These are phyloP conservation scores for Primulina huaijiensis DNA, from an alignment of 257 asterid genomes.

Conservation along the genomic window DNA sequence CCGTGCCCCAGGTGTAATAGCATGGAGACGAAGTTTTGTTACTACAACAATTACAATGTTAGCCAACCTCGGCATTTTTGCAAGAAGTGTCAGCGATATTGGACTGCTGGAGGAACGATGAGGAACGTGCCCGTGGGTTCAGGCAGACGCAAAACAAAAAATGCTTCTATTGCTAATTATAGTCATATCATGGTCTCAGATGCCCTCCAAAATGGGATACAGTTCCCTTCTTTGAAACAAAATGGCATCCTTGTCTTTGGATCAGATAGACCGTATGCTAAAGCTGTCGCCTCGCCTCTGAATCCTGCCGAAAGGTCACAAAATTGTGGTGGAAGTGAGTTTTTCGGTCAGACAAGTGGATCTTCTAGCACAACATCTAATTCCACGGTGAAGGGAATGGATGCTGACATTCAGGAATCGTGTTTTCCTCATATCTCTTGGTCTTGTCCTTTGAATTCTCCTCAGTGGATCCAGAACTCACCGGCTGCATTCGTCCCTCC, in stretches of 20 bases:
- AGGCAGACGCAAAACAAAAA: slow-evolving; percentile 78
- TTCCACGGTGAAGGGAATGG: slow-evolving; percentile 5
- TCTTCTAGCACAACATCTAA: slow-evolving; percentile 18
- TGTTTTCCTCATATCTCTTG: not conserved
- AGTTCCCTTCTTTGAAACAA: slow-evolving; percentile 27
- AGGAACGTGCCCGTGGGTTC: slow-evolving; percentile 84
- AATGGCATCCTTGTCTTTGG: slow-evolving; percentile 49
- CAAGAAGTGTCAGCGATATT: slow-evolving; percentile 79
- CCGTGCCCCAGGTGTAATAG: slow-evolving; percentile 89
- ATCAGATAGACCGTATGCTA: slow-evolving; percentile 30
- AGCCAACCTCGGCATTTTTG: slow-evolving; percentile 86
- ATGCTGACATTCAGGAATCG: not conserved
- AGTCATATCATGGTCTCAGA: slow-evolving; percentile 36
- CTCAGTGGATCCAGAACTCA: not conserved
- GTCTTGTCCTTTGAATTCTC: not conserved
- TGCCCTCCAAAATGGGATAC: slow-evolving; percentile 38
- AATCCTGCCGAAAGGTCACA: slow-evolving; percentile 29
- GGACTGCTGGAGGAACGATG: slow-evolving; percentile 94
- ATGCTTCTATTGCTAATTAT: slow-evolving; percentile 27
- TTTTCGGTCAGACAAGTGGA: slow-evolving; percentile 25
- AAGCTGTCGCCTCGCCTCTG: slow-evolving; percentile 25
- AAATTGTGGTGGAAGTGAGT: slow-evolving; percentile 24
- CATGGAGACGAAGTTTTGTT: slow-evolving; percentile 84
- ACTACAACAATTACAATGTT: slow-evolving; percentile 86
- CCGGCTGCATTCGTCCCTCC: slow-evolving; percentile 24